Conservation (phyloP, 345 rosid species). For the Pugionium cornutum region DNA sequence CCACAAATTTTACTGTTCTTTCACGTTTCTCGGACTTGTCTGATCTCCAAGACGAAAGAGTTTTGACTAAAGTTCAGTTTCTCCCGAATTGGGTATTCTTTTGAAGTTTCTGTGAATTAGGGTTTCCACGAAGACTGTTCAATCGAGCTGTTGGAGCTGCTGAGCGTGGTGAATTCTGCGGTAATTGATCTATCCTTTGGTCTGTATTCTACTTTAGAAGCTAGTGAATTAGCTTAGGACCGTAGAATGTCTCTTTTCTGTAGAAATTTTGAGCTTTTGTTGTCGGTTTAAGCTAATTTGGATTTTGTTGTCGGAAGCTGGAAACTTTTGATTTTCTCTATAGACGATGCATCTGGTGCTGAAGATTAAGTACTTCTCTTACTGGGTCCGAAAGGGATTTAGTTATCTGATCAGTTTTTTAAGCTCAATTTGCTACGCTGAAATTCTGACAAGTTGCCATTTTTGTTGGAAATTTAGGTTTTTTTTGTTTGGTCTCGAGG, state of each 20-base stretch:
- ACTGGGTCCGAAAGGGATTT: neutral
- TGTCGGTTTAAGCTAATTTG: slow-evolving; percentile 28
- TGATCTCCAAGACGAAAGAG: slow-evolving; percentile 27
- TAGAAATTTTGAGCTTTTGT: slow-evolving; percentile 17
- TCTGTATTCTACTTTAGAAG: slow-evolving; percentile 16
- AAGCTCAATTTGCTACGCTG: neutral
- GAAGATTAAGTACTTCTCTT: too few species aligned
- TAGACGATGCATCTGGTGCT: neutral
- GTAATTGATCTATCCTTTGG: slow-evolving; percentile 33
- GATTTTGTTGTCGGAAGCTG: slow-evolving; percentile 23
- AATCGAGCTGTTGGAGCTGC: slow-evolving; percentile 31
- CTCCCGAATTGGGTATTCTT: slow-evolving; percentile 12
- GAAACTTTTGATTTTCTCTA: slow-evolving; percentile 3
- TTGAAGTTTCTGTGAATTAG: slow-evolving; percentile 24
- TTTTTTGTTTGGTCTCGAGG: slow-evolving; percentile 23
- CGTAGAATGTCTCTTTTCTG: slow-evolving; percentile 12
- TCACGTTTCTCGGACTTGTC: slow-evolving; percentile 30
- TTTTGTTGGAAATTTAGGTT: slow-evolving; percentile 30
- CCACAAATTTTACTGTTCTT: slow-evolving; percentile 19
- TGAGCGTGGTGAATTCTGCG: slow-evolving; percentile 22
- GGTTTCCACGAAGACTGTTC: slow-evolving; percentile 35
- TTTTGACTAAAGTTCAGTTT: slow-evolving; percentile 13
- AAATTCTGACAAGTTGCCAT: slow-evolving; percentile 24
- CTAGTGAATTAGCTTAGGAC: slow-evolving; percentile 4
- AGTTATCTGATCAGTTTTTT: neutral